Conservation (phyloP, 495 filamentous ascomycete species). For the Hypoxylon lienhwacheense region DNA sequence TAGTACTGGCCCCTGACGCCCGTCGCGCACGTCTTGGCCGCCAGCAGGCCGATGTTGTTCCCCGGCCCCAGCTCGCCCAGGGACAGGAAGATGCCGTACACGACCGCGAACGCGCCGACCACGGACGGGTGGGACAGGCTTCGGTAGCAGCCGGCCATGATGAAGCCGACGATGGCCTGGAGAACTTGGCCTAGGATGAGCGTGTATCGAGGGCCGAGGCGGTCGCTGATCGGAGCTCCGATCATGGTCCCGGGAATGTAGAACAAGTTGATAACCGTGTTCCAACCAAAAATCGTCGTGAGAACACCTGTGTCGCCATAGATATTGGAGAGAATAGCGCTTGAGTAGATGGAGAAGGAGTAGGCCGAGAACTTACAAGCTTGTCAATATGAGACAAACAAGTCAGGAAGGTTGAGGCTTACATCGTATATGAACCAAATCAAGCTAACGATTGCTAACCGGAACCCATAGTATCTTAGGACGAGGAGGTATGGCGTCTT, state of each 20-base stretch:
- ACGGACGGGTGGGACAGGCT: constrained; percentile 61
- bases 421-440: constrained; percentile 94
- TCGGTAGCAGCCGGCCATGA: constrained; percentile 78
- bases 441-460: constrained; percentile 67
- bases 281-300: constrained; percentile 82
- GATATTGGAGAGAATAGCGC: constrained; percentile 68
- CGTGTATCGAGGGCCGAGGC: constrained; percentile 71
- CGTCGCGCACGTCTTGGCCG: constrained; percentile 85
- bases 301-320: constrained; percentile 58
- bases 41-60: constrained; percentile 86
- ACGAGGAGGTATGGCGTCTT: constrained; percentile 60
- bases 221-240: constrained; percentile 75
- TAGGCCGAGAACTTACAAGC: constrained; percentile 65
- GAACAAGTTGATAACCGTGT: constrained; percentile 79
- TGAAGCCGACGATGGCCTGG: constrained; percentile 80
- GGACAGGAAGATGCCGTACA: constrained; percentile 76
- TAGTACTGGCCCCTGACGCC: constrained; percentile 90
- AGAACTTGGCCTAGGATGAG: constrained; percentile 65
- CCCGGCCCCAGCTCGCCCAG: constrained; percentile 87
- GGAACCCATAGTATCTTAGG: constrained; percentile 60
- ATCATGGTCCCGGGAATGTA: constrained; percentile 80
- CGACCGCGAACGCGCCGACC: constrained; percentile 75
- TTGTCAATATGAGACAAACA: constrained; percentile 9
- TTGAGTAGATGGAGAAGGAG: constrained; percentile 77
- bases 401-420: constrained; percentile 24